phyloP scores from a whole-genome alignment of 2,329 filamentous ascomycete species.

The Monosporascus sp. region DNA sequence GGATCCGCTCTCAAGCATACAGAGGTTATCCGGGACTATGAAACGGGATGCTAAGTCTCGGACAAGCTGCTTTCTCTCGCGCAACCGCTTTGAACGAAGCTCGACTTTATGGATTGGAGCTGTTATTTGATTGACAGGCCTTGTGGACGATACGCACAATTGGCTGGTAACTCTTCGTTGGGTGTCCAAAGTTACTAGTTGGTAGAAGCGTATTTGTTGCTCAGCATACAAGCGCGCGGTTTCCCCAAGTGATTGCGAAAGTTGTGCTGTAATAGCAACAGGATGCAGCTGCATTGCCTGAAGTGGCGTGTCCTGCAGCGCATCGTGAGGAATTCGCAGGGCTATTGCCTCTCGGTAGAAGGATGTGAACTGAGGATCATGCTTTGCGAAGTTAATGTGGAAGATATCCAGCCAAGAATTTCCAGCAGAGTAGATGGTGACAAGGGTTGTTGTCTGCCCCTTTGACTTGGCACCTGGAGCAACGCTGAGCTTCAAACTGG shows the following conservation, averaged over 20 bases:
- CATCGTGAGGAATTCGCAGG: slow-evolving; percentile 5
- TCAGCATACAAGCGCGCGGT: slow-evolving; percentile 23
- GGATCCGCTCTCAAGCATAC: background rate
- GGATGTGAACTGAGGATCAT: slow-evolving; percentile 12
- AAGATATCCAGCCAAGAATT: slow-evolving; percentile 23
- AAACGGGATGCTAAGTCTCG: slow-evolving; percentile 14
- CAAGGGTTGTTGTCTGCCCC: slow-evolving; percentile 11
- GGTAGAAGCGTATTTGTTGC: slow-evolving; percentile 38
- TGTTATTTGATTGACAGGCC: slow-evolving; percentile 7
- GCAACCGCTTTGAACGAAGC: slow-evolving; percentile 1
- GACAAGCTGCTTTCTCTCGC: slow-evolving; percentile 9
- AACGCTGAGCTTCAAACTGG: slow-evolving; percentile 34
- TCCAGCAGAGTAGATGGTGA: slow-evolving; percentile 20
- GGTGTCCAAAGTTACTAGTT: slow-evolving; percentile 37
- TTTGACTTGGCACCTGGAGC: slow-evolving; percentile 17
- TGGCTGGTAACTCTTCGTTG: slow-evolving; percentile 40
- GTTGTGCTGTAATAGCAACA: slow-evolving; percentile 17
- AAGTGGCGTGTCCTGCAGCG: slow-evolving; percentile 4
- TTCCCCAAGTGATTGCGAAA: slow-evolving; percentile 1
- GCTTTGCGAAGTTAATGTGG: slow-evolving; percentile 14
- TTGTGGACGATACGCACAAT: slow-evolving; percentile 17
- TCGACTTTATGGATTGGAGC: slow-evolving; percentile 10
- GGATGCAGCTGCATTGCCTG: slow-evolving; percentile 18
- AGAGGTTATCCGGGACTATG: slow-evolving; percentile 17
- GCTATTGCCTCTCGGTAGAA: slow-evolving; percentile 19